A percentile compares a stretch with the other conserved stretches of the same genome.
Evolutionary conservation across 2,329 filamentous ascomycete genomes (phyloP).

Genomic region (Colletotrichum somersetense): DNA sequence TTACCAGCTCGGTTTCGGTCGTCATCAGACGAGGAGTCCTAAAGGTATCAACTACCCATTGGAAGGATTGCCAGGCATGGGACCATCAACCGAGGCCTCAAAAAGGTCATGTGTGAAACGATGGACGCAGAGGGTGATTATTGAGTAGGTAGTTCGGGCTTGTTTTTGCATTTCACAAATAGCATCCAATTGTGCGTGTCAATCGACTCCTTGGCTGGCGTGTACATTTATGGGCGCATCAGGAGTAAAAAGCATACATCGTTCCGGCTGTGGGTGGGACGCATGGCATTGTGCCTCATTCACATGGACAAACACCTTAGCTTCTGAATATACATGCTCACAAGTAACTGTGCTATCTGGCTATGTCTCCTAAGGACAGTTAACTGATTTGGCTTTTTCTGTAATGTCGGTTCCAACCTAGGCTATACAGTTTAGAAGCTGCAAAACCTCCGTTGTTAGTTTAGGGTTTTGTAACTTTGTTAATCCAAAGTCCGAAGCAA

Average conservation of each 20-base stretch:
- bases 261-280: slow-evolving; percentile 5
- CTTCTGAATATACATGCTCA: slow-evolving; percentile 18
- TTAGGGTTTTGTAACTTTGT: not conserved
- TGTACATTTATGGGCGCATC: slow-evolving; percentile 24
- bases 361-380: not conserved
- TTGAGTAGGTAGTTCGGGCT: slow-evolving; percentile 19
- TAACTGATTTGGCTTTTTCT: not conserved
- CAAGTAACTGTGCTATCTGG: not conserved
- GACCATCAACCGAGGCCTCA: not conserved
- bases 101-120: slow-evolving; percentile 6
- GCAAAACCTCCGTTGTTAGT: not conserved
- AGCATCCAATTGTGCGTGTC: slow-evolving; percentile 14
- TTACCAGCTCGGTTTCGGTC: slow-evolving; percentile 36
- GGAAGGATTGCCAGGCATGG: not conserved
- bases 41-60: not conserved
- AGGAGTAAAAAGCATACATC: slow-evolving; percentile 34
- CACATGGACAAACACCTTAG: slow-evolving; percentile 10
- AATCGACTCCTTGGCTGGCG: not conserved
- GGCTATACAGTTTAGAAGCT: not conserved
- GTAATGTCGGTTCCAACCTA: not conserved
- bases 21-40: slow-evolving; percentile 31
- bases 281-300: slow-evolving; percentile 1
- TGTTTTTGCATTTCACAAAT: slow-evolving; percentile 21
- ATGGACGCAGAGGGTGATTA: not conserved
- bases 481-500: not conserved